A percentile compares a stretch with the other conserved stretches of the same genome.
Evolutionary conservation across 805 yeast genomes (phyloP).

Genomic region (Saccharomycopsis guyanensis): DNA sequence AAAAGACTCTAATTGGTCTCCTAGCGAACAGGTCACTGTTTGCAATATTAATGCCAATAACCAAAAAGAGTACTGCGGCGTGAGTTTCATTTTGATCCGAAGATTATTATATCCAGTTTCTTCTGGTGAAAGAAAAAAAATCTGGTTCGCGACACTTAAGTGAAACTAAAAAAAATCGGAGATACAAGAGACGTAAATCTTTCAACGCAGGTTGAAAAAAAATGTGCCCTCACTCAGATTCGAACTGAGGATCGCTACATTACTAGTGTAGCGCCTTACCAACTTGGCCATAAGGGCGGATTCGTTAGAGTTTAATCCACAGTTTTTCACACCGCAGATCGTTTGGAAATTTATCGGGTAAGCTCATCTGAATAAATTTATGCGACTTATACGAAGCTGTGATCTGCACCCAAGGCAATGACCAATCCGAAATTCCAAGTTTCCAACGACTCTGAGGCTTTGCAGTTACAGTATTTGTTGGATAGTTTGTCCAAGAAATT

Average conservation of each 20-base stretch:
- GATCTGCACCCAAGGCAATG: no score
- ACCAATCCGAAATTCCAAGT: not conserved
- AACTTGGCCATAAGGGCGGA: constrained; percentile 33
- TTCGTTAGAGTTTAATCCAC: no score
- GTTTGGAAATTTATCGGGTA: not conserved
- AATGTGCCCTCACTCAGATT: constrained; percentile 31
- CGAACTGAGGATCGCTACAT: constrained; percentile 34
- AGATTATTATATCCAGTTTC: no score
- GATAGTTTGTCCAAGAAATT: not conserved
- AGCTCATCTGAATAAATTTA: no score
- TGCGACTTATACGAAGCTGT: no score
- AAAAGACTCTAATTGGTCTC: constrained; percentile 54
- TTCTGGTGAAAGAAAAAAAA: not conserved
- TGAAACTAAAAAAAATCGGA: no score
- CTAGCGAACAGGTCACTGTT: constrained; percentile 36
- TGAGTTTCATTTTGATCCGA: no score
- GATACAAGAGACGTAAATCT: no score
- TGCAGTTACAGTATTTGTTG: constrained; percentile 5
- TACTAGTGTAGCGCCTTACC: constrained; percentile 35
- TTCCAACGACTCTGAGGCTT: not conserved
- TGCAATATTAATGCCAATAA: not conserved
- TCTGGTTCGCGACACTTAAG: no score
- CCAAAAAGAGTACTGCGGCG: no score
- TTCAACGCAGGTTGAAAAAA: no score
- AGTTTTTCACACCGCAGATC: no score